phyloP scores from a whole-genome alignment of 106 monocot genomes.

The Amphibolis antarctica region DNA sequence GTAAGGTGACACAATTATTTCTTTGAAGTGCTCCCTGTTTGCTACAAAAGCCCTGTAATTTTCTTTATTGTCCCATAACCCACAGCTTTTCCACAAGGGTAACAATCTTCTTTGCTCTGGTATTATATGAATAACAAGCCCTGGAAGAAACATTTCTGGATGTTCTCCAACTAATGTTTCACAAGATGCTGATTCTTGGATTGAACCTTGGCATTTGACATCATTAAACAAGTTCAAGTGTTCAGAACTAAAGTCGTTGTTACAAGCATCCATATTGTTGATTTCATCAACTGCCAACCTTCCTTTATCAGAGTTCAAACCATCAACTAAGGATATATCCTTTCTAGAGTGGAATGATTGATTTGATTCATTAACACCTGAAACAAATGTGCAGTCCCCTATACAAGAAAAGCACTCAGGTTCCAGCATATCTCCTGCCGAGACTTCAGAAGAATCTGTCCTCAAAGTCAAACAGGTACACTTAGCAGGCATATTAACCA shows the following conservation, averaged over 20 bases:
- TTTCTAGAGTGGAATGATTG: slow-evolving; percentile 12
- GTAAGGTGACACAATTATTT: slow-evolving; percentile 67
- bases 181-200: slow-evolving; percentile 7
- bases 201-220: slow-evolving; percentile 4
- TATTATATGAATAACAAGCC: slow-evolving; percentile 65
- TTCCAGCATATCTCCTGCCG: background rate
- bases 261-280: slow-evolving; percentile 4
- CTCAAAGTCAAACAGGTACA: slow-evolving; percentile 9
- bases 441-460: slow-evolving; percentile 3
- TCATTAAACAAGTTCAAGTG: slow-evolving; percentile 6
- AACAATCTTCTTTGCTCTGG: slow-evolving; percentile 33
- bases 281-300: slow-evolving; percentile 8
- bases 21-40: slow-evolving; percentile 59
- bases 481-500: slow-evolving; percentile 28
- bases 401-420: slow-evolving; percentile 3
- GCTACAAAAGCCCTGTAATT: slow-evolving; percentile 59
- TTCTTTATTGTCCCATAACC: slow-evolving; percentile 14
- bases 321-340: slow-evolving; percentile 6
- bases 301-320: slow-evolving; percentile 5
- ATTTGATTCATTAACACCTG: slow-evolving; percentile 9
- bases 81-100: slow-evolving; percentile 64
- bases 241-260: slow-evolving; percentile 7
- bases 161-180: slow-evolving; percentile 31
- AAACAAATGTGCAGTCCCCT: slow-evolving; percentile 2
- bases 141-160: slow-evolving; percentile 75